A percentile compares a stretch with the other conserved stretches of the same genome.
Conservation (phyloP, 1,139 yeast genomes). For the Citeromyces siamensis region DNA sequence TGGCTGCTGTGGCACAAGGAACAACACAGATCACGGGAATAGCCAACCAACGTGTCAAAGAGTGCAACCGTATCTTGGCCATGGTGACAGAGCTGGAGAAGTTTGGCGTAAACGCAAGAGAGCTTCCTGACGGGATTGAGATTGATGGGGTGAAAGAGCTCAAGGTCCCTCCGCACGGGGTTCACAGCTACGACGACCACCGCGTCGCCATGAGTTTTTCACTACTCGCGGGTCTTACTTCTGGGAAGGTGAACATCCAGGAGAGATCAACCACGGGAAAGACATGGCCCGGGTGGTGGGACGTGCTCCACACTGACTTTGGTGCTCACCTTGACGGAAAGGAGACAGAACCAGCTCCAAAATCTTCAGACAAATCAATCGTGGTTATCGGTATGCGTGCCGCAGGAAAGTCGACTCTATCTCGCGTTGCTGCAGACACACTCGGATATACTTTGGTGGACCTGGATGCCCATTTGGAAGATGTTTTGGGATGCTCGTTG, state of each 20-base stretch:
- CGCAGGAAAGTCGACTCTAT: conserved; percentile 86
- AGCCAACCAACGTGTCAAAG: conserved; percentile 96
- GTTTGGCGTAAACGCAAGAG: conserved; percentile 79
- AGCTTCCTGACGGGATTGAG: conserved; percentile 86
- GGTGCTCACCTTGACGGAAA: conserved; percentile 58
- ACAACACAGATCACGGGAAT: conserved; percentile 85
- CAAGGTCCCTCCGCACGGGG: conserved; percentile 46
- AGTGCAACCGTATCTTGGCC: conserved; percentile 91
- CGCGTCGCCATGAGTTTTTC: conserved; percentile 98
- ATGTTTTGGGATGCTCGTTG: conserved; percentile 39
- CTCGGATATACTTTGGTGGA: conserved; percentile 70
- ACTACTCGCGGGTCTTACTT: conserved; percentile 51
- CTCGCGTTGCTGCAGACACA: conserved; percentile 65
- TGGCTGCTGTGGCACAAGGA: conserved; percentile 74
- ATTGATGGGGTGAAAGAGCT: conserved; percentile 56
- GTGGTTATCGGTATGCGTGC: conserved; percentile 97
- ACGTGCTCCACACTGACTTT: conserved; percentile 60
- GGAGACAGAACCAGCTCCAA: conserved; percentile 23
- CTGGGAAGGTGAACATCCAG: conserved; percentile 54
- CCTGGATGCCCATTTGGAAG: conserved; percentile 63
- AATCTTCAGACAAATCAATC: conserved; percentile 39
- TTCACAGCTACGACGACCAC: conserved; percentile 85
- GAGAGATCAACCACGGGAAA: conserved; percentile 92
- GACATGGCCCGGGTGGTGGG: conserved; percentile 99
- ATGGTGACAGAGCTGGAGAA: conserved; percentile 83